Conservation (phyloP, 2,329 filamentous ascomycete species). For the Diplodia scrobiculata region DNA sequence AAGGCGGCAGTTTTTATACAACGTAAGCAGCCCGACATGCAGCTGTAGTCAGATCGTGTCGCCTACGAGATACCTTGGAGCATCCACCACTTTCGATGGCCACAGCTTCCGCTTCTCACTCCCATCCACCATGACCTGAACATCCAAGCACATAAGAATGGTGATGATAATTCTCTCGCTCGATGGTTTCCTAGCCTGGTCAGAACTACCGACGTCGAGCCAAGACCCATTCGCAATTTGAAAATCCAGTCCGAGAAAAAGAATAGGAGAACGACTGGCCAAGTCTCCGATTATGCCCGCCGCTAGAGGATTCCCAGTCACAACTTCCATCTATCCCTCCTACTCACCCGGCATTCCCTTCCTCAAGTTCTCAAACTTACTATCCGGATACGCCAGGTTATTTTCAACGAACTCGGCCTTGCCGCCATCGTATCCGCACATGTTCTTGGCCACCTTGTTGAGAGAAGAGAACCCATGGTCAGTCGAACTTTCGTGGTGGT, state of each 20-base stretch:
- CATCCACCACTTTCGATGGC: not conserved
- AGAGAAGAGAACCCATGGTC: conserved; percentile 8
- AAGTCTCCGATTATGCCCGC: too few relatives aligned
- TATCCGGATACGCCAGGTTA: conserved; percentile 55
- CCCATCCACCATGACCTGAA: not conserved
- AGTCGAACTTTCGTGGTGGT: not conserved
- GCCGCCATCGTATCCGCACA: conserved; percentile 46
- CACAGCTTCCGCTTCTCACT: too few relatives aligned
- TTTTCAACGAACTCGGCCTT: conserved; percentile 54
- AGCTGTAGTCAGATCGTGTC: not conserved
- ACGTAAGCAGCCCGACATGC: conserved; percentile 1
- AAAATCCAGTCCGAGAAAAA: not conserved
- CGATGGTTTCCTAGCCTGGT: not conserved
- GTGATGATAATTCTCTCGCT: not conserved
- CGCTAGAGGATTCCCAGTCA: too few relatives aligned
- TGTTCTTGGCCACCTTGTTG: conserved; percentile 39
- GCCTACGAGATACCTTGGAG: not conserved
- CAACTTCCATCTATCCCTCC: too few relatives aligned
- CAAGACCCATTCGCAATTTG: not conserved
- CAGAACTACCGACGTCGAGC: not conserved
- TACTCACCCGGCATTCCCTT: conserved; percentile 46
- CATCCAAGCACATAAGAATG: not conserved
- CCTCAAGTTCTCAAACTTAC: conserved; percentile 57
- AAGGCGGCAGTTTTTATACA: not conserved
- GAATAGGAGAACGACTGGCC: not conserved